phyloP scores from a whole-genome alignment of 495 filamentous ascomycete genomes.

The Aspergillus wentii region DNA sequence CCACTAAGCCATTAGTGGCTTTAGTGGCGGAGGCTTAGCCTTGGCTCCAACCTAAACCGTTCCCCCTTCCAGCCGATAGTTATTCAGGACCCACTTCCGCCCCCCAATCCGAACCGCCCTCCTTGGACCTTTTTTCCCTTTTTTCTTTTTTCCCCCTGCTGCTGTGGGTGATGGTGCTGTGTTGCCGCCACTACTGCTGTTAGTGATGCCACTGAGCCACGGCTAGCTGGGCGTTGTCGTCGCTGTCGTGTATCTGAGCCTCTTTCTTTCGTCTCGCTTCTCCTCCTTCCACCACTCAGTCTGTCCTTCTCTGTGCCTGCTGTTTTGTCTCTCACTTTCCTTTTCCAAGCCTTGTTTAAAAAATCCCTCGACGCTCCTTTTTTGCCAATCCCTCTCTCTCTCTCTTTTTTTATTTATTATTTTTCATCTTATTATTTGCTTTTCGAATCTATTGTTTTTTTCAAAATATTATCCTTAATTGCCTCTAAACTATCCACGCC shows the following conservation, averaged over 20 bases:
- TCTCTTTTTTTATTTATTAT: slow-evolving; percentile 1
- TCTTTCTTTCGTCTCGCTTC: slow-evolving; percentile 2
- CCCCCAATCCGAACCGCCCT: slow-evolving; percentile 4
- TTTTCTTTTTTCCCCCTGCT: not conserved
- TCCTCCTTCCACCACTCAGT: not conserved
- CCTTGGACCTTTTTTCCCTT: slow-evolving; percentile 8
- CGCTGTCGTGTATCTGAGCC: no score
- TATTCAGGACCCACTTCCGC: not conserved
- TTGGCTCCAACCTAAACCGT: slow-evolving; percentile 17
- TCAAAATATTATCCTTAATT: no score
- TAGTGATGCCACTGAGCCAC: no score
- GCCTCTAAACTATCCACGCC: no score
- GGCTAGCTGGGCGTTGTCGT: no score
- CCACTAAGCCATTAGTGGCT: no score
- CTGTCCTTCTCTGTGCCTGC: not conserved
- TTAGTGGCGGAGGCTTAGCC: slow-evolving; percentile 24
- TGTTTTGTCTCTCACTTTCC: slow-evolving; percentile 1
- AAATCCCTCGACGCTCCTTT: not conserved
- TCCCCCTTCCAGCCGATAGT: slow-evolving; percentile 8
- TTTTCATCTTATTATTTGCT: not conserved
- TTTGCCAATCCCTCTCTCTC: slow-evolving; percentile 1
- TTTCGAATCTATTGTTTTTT: not conserved
- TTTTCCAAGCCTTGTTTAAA: not conserved
- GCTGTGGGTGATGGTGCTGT: no score
- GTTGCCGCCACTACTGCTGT: no score